Base-by-base conservation (phyloP, 2,329 filamentous ascomycete genomes). In the Xylaria sp. region DNA sequence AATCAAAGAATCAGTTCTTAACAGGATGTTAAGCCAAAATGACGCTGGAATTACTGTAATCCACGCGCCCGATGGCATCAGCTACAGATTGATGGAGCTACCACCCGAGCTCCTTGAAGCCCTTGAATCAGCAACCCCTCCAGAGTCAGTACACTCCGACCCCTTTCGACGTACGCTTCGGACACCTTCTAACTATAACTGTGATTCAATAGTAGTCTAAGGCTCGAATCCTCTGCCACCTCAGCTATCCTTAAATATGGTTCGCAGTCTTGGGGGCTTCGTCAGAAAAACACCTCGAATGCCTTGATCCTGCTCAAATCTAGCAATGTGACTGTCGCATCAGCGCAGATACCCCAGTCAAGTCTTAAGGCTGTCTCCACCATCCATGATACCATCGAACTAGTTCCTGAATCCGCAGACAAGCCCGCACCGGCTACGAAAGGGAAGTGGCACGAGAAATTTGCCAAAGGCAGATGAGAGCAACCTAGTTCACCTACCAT, bases 251-350 rank as follows among this genome's bases (percentile, higher is more conserved):
- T 90, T 61, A 84, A 80, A 71, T 82, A 83, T 0, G 82, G 82
- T 3, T 77, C 80, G 60, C 84, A 83, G 71, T 85, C 83, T 17
- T 90, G 89, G 78, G 82, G 82, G 5, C 81, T 90, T 53, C 86
- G 86, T 33, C 88, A 90, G 73, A 90, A 90, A 75, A 90, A 90
- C 75, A 90, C 88, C 0, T 90, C 88, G 51, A 90, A 90, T 74
- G 85, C 86, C n/a, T 81, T 90, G 53, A 85, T 90, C 72, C 76
- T 90, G 2, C 79, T 90, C 36, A 75, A 79, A 29, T 78, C 75
- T 9, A 73, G 72, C 31, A 64, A 73, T n/a, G 61, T 57, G 6
- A 61, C 57, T 38, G n/a, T 47, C 31, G 31, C 54, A 20, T 58
- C 68, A 45, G 64, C 65, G 20, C 69, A 70, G 31, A 76, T 77